A percentile compares a stretch with the other conserved stretches of the same genome.
phyloP scores from a whole-genome alignment of 2,329 filamentous ascomycete species.

The Pezizomycotina sp. region DNA sequence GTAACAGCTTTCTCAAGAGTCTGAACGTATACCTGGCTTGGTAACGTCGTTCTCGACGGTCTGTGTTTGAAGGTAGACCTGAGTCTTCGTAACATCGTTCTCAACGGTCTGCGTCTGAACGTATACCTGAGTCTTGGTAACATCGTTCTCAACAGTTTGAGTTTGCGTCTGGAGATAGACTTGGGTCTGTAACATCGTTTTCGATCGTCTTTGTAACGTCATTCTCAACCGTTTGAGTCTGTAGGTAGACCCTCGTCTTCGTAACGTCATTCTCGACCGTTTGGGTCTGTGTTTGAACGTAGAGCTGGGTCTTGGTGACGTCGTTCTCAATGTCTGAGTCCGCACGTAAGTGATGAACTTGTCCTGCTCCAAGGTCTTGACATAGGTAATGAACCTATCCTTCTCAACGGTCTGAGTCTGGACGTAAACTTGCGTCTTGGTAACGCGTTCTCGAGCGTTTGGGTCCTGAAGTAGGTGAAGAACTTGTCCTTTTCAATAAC shows the following conservation, averaged over 20 bases:
- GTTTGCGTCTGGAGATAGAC: no score
- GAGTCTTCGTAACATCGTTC: slow-evolving; percentile 7
- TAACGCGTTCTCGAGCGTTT: neutral
- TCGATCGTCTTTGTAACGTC: slow-evolving; percentile 8
- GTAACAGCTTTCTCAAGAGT: no score
- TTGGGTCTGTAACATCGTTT: slow-evolving; percentile 4
- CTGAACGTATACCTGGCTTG: no score
- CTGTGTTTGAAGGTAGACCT: no score
- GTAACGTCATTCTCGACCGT: slow-evolving; percentile 2
- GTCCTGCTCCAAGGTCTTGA: neutral
- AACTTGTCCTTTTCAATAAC: neutral
- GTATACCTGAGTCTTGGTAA: no score
- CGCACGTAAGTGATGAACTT: neutral
- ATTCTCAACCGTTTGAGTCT: slow-evolving; percentile 5
- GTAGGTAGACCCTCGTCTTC: neutral
- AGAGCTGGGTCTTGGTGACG: slow-evolving; percentile 5
- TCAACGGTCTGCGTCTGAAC: no score
- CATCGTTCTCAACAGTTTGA: no score
- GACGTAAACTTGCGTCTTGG: neutral
- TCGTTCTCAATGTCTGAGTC: slow-evolving; percentile 1
- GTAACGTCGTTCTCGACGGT: no score
- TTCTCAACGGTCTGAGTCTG: neutral
- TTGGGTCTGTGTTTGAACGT: slow-evolving; percentile 7
- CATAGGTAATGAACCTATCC: neutral
- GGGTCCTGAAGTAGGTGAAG: neutral